Base-by-base conservation (phyloP, 2,329 filamentous ascomycete genomes). In the Hypoxylon sp. region DNA sequence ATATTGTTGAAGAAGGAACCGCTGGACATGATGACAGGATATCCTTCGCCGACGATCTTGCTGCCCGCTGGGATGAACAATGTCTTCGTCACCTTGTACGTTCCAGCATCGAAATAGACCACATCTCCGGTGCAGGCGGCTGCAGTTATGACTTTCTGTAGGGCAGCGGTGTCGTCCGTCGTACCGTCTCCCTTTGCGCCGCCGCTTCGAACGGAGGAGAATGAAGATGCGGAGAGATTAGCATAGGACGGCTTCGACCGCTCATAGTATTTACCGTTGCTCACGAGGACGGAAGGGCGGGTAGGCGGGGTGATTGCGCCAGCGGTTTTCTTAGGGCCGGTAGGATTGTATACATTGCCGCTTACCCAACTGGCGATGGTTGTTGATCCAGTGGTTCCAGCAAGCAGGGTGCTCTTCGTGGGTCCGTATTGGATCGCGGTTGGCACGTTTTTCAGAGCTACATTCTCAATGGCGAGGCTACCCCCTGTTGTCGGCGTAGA, bases 241-340 rank as follows among this genome's bases (percentile, higher is more conserved):
- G 89, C 86, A 75, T 96, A 97, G 72, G 93, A 88, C 5, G 93
- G 93, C 83, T 92, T 93, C 72, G 91, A 91, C 17, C 90, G 87
- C 74, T 92, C 89, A 76, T 92, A 94, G 76, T 92, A 89, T 23
- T 83, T 80, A 14, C 76, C 76, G 13, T 80, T 79, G 48, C 85
- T 80, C 1, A 91, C 81, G 2, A 95, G 86, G 74, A 78, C 46
- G 76, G 77, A 48, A 83, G 89, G 79, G 83, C 90, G 68, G 21
- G 72, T 78, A 80, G 85, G 73, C 75, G 81, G 73, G 63, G 82
- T 65, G 79, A 81, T 72, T 72, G 74, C 76, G 36, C 83, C 85
- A 69, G 90, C 85, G 36, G 87, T 81, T 19, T 80, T 78, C 17
- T 79, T 80, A 1, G 82, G 82, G 0, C 81, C n/a, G 80, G 79